Evolutionary conservation across 192 early-diverging fungal species (phyloP).

Genomic region (Coemansia sp.): DNA sequence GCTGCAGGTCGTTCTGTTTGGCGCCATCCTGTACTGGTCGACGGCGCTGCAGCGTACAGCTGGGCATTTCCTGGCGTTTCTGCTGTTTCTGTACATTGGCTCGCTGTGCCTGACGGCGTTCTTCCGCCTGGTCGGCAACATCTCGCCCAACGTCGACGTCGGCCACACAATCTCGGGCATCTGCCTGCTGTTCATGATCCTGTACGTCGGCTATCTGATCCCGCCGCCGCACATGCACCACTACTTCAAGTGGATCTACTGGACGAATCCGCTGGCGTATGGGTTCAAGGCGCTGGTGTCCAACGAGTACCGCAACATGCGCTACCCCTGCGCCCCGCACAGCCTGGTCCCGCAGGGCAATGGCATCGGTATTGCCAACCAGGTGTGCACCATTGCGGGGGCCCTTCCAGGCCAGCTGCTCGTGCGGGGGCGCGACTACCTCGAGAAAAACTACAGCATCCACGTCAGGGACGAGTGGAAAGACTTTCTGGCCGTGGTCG

Average conservation of each 20-base stretch:
- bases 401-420: slow-evolving; percentile 48
- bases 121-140: slow-evolving; percentile 60
- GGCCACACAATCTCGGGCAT: slow-evolving; percentile 62
- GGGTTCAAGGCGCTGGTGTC: slow-evolving; percentile 63
- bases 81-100: slow-evolving; percentile 56
- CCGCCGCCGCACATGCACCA: slow-evolving; percentile 57
- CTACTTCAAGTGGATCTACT: slow-evolving; percentile 68
- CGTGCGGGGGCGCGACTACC: slow-evolving; percentile 63
- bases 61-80: slow-evolving; percentile 60
- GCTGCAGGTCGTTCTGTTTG: slow-evolving; percentile 55
- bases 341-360: slow-evolving; percentile 51
- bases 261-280: slow-evolving; percentile 71
- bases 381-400: slow-evolving; percentile 63
- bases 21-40: slow-evolving; percentile 62
- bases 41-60: slow-evolving; percentile 55
- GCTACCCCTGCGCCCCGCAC: slow-evolving; percentile 21
- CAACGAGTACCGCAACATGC: slow-evolving; percentile 56
- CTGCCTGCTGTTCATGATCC: slow-evolving; percentile 58
- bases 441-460: slow-evolving; percentile 55
- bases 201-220: slow-evolving; percentile 63
- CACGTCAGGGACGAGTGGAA: slow-evolving; percentile 58
- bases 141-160: slow-evolving; percentile 57
- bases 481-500: slow-evolving; percentile 58
- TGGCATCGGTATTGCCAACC: slow-evolving; percentile 46
- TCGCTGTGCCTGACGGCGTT: slow-evolving; percentile 53